These are phyloP conservation scores for Phytophthora cryptogea DNA, from an alignment of 352 stramenopile genomes.

Conservation along the genomic window DNA sequence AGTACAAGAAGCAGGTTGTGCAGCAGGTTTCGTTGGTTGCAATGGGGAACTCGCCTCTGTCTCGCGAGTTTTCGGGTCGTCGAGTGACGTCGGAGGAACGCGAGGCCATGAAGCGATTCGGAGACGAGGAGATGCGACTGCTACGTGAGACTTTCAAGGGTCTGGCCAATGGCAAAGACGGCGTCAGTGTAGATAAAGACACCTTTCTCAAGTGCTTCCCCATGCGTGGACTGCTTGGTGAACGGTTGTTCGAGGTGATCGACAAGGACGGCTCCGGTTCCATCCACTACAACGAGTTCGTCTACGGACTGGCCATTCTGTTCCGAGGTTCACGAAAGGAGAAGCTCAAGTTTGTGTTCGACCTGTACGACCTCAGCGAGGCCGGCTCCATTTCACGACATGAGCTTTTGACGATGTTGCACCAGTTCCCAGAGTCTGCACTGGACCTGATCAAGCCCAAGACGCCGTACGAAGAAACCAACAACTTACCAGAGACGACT, in stretches of 20 bases:
- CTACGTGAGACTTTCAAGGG: slow-evolving; percentile 84
- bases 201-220: slow-evolving; percentile 95
- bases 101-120: slow-evolving; percentile 78
- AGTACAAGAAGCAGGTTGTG: background rate
- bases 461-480: slow-evolving; percentile 14
- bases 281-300: slow-evolving; percentile 93
- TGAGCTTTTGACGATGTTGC: slow-evolving; percentile 85
- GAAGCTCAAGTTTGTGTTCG: slow-evolving; percentile 94
- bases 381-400: slow-evolving; percentile 86
- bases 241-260: slow-evolving; percentile 93
- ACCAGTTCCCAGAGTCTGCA: slow-evolving; percentile 81
- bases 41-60: slow-evolving; percentile 74
- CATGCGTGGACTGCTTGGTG: slow-evolving; percentile 88
- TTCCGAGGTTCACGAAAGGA: slow-evolving; percentile 87
- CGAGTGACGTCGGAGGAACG: slow-evolving; percentile 57
- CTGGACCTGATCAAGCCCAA: slow-evolving; percentile 63
- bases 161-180: slow-evolving; percentile 63
- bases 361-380: slow-evolving; percentile 92
- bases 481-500: slow-evolving; percentile 18
- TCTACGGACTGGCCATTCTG: slow-evolving; percentile 88
- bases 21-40: background rate
- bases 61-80: slow-evolving; percentile 55
- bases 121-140: slow-evolving; percentile 76
- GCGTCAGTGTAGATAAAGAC: slow-evolving; percentile 88
- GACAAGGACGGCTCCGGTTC: slow-evolving; percentile 88